Percentiles rank a stretch among this genome's conserved stretches.
These are phyloP conservation scores for Dryas drummondii DNA, from an alignment of 306 rosid species.

Conservation along the genomic window DNA sequence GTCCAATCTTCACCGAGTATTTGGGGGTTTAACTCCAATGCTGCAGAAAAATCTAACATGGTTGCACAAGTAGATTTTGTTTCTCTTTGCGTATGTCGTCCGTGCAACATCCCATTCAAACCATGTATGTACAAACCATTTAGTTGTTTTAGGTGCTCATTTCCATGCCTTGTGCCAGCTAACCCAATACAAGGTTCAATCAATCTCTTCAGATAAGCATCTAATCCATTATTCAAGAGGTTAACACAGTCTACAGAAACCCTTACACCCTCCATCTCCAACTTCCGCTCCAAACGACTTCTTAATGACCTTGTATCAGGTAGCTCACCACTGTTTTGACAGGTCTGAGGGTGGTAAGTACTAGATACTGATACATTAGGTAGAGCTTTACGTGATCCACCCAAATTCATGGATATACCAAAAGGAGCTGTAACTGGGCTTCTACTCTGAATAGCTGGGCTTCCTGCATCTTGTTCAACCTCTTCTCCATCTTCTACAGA, in stretches of 20 bases:
- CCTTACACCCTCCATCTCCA: constrained; percentile 64
- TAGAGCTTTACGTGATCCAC: constrained; percentile 46
- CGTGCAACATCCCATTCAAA: constrained; percentile 35
- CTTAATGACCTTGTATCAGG: constrained; percentile 72
- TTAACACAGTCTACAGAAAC: constrained; percentile 63
- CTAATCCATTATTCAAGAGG: constrained; percentile 80
- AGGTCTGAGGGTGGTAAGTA: constrained; percentile 52
- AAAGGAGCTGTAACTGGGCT: constrained; percentile 97
- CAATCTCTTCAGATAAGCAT: constrained; percentile 80
- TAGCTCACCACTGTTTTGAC: constrained; percentile 60
- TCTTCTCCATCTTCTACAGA: constrained; percentile 99
- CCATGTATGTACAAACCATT: constrained; percentile 26
- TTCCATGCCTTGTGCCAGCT: constrained; percentile 51
- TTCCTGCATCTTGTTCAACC: constrained; percentile 85
- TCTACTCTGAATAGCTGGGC: constrained; percentile 84
- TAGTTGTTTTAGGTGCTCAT: constrained; percentile 28
- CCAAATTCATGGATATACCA: constrained; percentile 62
- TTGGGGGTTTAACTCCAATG: constrained; percentile 77
- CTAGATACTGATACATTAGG: constrained; percentile 44
- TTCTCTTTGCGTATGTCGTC: constrained; percentile 41
- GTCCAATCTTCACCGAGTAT: constrained; percentile 83
- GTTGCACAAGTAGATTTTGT: constrained; percentile 40
- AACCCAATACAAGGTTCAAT: constrained; percentile 64
- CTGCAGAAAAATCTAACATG: constrained; percentile 58
- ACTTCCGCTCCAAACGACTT: constrained; percentile 63